Conservation (phyloP, 345 rosid genomes). For the Aurinia saxatilis region DNA sequence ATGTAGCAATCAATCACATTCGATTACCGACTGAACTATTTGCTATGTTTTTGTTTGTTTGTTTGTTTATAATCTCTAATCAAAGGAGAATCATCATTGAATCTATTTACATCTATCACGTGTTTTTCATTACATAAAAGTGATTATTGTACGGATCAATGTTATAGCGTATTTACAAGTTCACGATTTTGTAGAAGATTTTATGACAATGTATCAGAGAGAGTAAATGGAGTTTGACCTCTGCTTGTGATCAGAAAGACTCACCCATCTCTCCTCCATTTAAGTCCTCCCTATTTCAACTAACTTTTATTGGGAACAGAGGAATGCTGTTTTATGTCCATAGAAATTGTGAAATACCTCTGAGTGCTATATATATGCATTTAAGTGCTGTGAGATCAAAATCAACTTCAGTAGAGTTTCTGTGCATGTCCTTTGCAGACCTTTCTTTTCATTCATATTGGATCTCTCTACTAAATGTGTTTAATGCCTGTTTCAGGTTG, state of each 20-base stretch:
- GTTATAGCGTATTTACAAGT: too few species aligned
- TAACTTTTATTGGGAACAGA: slow-evolving; percentile 8
- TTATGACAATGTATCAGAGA: slow-evolving; percentile 20
- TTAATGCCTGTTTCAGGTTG: not conserved
- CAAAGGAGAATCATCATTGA: not conserved
- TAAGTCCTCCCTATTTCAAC: slow-evolving; percentile 18
- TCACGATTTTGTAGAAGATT: too few species aligned
- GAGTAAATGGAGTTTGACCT: slow-evolving; percentile 19
- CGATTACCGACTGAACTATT: slow-evolving; percentile 12
- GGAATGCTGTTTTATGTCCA: too few species aligned
- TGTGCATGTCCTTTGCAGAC: slow-evolving; percentile 6
- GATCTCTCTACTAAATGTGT: not conserved
- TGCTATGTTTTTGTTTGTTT: not conserved
- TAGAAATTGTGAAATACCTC: too few species aligned
- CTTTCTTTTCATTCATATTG: slow-evolving; percentile 10
- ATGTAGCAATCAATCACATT: slow-evolving; percentile 12
- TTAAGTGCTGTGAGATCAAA: slow-evolving; percentile 20
- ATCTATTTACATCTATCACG: not conserved
- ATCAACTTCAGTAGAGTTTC: slow-evolving; percentile 3
- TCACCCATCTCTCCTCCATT: not conserved
- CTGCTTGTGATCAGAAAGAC: slow-evolving; percentile 15
- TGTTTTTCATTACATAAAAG: slow-evolving; percentile 1
- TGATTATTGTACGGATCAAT: slow-evolving; percentile 2
- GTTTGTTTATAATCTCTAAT: too few species aligned
- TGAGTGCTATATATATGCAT: not conserved